Evolutionary conservation across 2,329 filamentous ascomycete genomes (phyloP).

Genomic region (Paracoccidioides lutzii): DNA sequence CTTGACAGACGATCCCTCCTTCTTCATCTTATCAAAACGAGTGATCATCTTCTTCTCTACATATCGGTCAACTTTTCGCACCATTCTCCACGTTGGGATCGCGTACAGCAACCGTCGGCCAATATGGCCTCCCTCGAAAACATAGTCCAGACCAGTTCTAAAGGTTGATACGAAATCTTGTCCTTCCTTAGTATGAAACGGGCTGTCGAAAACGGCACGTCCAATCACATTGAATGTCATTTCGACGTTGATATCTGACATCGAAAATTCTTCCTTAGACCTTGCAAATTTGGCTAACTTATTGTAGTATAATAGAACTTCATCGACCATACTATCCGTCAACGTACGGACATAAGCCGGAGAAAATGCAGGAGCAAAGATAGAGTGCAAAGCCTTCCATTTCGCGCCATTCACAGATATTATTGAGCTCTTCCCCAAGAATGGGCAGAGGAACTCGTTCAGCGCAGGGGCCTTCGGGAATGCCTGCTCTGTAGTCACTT

Average conservation of each 20-base stretch:
- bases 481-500: slow-evolving; percentile 26
- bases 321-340: slow-evolving; percentile 21
- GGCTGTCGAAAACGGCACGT: slow-evolving; percentile 15
- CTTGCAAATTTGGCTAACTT: slow-evolving; percentile 25
- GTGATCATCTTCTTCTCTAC: neutral
- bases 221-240: slow-evolving; percentile 15
- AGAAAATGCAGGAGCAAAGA: slow-evolving; percentile 29
- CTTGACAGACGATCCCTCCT: neutral
- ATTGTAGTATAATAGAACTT: slow-evolving; percentile 20
- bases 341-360: slow-evolving; percentile 20
- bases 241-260: slow-evolving; percentile 6
- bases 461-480: slow-evolving; percentile 24
- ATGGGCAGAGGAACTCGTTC: slow-evolving; percentile 17
- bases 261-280: slow-evolving; percentile 1
- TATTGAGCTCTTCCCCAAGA: slow-evolving; percentile 21
- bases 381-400: slow-evolving; percentile 33
- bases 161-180: slow-evolving; percentile 6
- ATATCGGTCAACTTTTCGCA: slow-evolving; percentile 9
- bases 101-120: slow-evolving; percentile 1
- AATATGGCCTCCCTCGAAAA: slow-evolving; percentile 13
- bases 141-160: slow-evolving; percentile 9
- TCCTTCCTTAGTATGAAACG: slow-evolving; percentile 23
- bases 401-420: slow-evolving; percentile 26
- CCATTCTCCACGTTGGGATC: slow-evolving; percentile 8
- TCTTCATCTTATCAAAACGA: neutral